These are phyloP conservation scores for Cercospora sojina DNA, from an alignment of 2,329 filamentous ascomycete species.

Conservation along the genomic window DNA sequence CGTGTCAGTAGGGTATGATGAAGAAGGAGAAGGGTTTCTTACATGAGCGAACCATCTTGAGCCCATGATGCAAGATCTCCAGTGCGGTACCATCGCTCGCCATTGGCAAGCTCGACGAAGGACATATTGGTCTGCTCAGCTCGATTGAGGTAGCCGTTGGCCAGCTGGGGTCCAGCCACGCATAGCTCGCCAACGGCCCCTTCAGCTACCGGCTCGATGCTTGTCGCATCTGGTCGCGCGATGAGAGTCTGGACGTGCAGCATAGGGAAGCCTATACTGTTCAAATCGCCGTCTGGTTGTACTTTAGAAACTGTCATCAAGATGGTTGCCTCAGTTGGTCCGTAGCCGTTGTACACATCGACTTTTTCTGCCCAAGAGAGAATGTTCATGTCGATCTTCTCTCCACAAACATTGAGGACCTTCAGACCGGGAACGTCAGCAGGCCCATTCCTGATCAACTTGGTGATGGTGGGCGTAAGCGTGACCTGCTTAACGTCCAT, in stretches of 20 bases:
- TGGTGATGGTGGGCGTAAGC: constrained; percentile 48
- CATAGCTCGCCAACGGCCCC: background rate
- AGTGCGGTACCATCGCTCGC: background rate
- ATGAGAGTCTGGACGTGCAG: background rate
- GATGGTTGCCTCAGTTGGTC: constrained; percentile 18
- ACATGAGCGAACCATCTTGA: background rate
- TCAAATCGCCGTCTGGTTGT: background rate
- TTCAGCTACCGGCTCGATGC: background rate
- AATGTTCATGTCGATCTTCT: constrained; percentile 15
- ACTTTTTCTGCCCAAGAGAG: constrained; percentile 13
- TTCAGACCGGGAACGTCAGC: constrained; percentile 43
- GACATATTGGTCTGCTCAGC: background rate
- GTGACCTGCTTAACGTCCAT: constrained; percentile 45
- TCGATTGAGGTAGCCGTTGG: background rate
- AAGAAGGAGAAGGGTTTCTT: background rate
- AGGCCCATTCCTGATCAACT: constrained; percentile 39
- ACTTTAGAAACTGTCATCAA: constrained; percentile 10
- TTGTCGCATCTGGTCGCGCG: background rate
- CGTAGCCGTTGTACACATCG: constrained; percentile 19
- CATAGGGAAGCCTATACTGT: background rate
- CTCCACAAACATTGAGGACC: constrained; percentile 38
- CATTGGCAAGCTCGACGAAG: background rate
- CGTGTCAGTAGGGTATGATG: background rate
- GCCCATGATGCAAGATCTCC: background rate
- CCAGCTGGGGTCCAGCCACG: background rate